These are phyloP conservation scores for Colletotrichum cordylinicola DNA, from an alignment of 2,329 filamentous ascomycete genomes.

Conservation along the genomic window DNA sequence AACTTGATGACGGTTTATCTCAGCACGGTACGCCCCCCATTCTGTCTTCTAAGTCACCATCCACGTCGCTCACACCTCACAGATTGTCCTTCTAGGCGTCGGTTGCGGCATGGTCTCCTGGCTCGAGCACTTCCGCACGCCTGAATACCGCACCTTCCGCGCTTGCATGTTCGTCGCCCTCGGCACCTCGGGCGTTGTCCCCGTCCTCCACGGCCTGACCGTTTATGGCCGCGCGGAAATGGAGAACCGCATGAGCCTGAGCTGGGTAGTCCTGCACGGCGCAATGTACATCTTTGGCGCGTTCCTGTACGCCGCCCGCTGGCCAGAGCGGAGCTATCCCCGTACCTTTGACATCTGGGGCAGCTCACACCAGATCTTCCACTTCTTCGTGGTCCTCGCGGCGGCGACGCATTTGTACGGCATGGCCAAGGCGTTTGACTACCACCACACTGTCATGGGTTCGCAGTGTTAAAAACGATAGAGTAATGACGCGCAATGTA, in stretches of 20 bases:
- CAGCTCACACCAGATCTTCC: conserved; percentile 95
- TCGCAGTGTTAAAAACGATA: conserved; percentile 47
- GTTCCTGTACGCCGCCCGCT: conserved; percentile 81
- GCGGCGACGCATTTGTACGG: conserved; percentile 83
- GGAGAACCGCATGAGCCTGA: conserved; percentile 76
- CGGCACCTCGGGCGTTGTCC: conserved; percentile 83
- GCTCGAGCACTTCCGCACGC: conserved; percentile 83
- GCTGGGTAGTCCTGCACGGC: conserved; percentile 82
- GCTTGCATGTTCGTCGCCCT: conserved; percentile 89
- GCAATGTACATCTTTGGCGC: conserved; percentile 86
- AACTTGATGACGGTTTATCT: conserved; percentile 74
- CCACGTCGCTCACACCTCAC: conserved; percentile 17
- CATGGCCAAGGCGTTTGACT: conserved; percentile 84
- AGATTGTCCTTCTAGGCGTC: conserved; percentile 82
- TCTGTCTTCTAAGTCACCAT: not conserved
- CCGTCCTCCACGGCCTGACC: conserved; percentile 77
- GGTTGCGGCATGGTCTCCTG: conserved; percentile 80
- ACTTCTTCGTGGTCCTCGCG: conserved; percentile 85
- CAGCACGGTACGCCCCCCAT: conserved; percentile 64
- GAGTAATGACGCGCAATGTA: not conserved
- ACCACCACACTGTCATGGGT: conserved; percentile 71
- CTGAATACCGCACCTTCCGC: conserved; percentile 82
- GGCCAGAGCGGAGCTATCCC: conserved; percentile 82
- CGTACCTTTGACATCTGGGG: conserved; percentile 90
- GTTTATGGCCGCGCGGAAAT: conserved; percentile 72